Percentiles rank a stretch among this genome's conserved stretches.
These are phyloP conservation scores for Toxoplasma gondii DNA, from an alignment of 169 alveolate genomes.

Conservation along the genomic window DNA sequence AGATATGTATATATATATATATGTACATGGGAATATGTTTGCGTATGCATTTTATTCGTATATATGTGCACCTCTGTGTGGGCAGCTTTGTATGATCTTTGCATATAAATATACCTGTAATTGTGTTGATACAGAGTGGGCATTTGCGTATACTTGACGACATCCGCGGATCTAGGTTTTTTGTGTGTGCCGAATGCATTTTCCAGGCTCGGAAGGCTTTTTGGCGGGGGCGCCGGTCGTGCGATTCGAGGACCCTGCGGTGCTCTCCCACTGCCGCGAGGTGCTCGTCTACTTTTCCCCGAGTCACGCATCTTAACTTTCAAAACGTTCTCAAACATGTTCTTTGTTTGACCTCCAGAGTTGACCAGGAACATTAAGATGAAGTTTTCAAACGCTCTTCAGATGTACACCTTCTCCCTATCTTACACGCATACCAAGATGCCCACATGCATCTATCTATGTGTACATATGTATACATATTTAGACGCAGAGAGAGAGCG, in stretches of 20 bases:
- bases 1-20: no score
- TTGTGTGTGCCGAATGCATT: not conserved
- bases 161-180: not conserved
- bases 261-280: slow-evolving; percentile 26
- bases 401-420: no score
- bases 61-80: no score
- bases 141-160: not conserved
- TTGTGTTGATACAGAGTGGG: not conserved
- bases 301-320: not conserved
- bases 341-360: not conserved
- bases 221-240: not conserved
- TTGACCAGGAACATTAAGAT: not conserved
- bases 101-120: no score
- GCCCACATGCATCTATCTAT: not conserved
- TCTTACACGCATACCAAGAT: no score
- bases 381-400: not conserved
- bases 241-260: slow-evolving; percentile 31
- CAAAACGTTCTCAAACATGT: not conserved
- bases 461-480: not conserved
- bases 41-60: no score
- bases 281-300: slow-evolving; percentile 26
- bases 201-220: slow-evolving; percentile 40
- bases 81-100: no score
- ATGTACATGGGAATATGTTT: no score
- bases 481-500: not conserved